phyloP scores from a whole-genome alignment of 495 filamentous ascomycete species.

The Hypoxylon intermedium region DNA sequence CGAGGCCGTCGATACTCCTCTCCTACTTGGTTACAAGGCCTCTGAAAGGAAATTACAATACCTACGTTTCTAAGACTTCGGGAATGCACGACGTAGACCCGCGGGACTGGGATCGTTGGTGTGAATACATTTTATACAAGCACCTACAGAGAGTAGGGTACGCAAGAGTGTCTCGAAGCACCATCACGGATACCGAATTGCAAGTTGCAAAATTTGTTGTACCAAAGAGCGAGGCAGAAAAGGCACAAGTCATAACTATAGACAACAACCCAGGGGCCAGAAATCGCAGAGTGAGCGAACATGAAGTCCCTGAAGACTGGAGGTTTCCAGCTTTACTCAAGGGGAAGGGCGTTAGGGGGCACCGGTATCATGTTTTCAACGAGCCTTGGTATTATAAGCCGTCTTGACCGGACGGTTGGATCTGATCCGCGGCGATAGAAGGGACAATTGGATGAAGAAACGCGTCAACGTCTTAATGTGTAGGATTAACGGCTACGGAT shows the following conservation, averaged over 20 bases:
- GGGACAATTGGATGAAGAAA: constrained; percentile 16
- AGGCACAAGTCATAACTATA: constrained; percentile 51
- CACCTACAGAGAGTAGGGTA: constrained; percentile 85
- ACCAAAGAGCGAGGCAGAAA: constrained; percentile 69
- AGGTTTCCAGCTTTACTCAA: constrained; percentile 89
- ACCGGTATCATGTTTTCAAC: constrained; percentile 95
- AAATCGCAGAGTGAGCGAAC: constrained; percentile 58
- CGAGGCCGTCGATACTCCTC: constrained; percentile 82
- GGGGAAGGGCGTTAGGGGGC: constrained; percentile 85
- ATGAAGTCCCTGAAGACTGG: constrained; percentile 75
- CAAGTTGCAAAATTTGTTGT: constrained; percentile 97
- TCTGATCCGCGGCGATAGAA: not conserved
- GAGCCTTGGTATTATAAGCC: constrained; percentile 77
- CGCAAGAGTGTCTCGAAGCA: constrained; percentile 83
- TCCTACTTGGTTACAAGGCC: constrained; percentile 94
- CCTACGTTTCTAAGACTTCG: constrained; percentile 83
- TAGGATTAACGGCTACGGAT: too few species aligned
- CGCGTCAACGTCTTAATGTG: constrained; percentile 24
- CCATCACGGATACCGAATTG: constrained; percentile 96
- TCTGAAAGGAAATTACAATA: constrained; percentile 94
- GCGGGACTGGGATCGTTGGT: constrained; percentile 97
- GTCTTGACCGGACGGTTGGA: constrained; percentile 10
- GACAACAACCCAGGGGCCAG: constrained; percentile 36
- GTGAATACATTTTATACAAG: constrained; percentile 98
- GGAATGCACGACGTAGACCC: constrained; percentile 96